phyloP scores from a whole-genome alignment of 768 basidiomycete genomes.

The Trichaptum fuscoviolaceum region DNA sequence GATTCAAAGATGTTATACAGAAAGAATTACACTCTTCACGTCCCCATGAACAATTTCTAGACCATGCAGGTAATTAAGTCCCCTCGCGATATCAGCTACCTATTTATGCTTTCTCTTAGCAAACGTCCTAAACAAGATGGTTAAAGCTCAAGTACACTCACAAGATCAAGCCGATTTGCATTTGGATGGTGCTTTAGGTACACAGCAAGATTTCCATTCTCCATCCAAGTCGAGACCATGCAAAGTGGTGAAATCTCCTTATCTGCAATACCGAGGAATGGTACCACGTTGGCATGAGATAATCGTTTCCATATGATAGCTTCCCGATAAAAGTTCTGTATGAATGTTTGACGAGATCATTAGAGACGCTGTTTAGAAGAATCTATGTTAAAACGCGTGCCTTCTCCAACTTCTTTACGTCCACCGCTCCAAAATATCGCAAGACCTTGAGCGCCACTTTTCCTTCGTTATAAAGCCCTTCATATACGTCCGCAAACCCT shows the following conservation, averaged over 20 bases:
- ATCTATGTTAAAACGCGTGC: not conserved
- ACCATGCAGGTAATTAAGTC: conserved; percentile 9
- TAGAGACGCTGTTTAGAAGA: not conserved
- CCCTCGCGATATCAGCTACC: conserved; percentile 9
- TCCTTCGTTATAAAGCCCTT: not conserved
- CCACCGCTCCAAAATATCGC: not conserved
- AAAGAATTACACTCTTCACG: conserved; percentile 9
- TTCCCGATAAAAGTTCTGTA: not conserved
- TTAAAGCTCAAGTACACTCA: not conserved
- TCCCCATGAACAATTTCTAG: conserved; percentile 12
- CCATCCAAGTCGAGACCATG: conserved; percentile 13
- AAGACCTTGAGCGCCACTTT: conserved; percentile 2
- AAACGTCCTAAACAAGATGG: not conserved
- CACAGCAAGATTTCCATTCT: conserved; percentile 8
- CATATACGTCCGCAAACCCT: conserved; percentile 1
- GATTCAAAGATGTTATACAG: not conserved
- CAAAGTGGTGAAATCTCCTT: conserved; percentile 6
- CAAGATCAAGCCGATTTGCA: conserved; percentile 7
- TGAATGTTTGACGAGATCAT: not conserved
- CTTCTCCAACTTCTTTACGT: conserved; percentile 1
- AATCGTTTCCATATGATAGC: conserved; percentile 1
- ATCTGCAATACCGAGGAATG: conserved; percentile 3
- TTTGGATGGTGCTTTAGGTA: conserved; percentile 7
- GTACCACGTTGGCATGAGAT: not conserved
- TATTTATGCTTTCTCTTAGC: not conserved